A percentile compares a stretch with the other conserved stretches of the same genome.
Evolutionary conservation across 345 rosid species (phyloP).

Genomic region (Trapa bicornis): DNA sequence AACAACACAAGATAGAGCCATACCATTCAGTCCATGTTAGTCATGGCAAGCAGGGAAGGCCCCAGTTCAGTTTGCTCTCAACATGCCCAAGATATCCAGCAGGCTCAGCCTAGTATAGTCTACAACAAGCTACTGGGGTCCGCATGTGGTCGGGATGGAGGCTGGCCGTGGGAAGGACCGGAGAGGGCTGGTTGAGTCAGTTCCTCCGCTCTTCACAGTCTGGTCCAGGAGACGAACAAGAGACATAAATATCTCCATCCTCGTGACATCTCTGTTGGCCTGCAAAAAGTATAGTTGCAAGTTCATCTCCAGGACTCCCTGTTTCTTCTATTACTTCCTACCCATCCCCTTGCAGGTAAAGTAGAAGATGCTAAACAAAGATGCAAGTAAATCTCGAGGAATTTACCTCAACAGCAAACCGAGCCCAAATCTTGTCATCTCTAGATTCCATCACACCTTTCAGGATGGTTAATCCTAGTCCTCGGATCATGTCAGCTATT

Average conservation of each 20-base stretch:
- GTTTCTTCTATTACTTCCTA: background rate
- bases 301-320: background rate
- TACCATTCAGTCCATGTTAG: too few relatives aligned
- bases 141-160: conserved; percentile 37
- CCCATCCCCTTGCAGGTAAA: background rate
- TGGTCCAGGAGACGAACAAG: conserved; percentile 75
- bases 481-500: conserved; percentile 79
- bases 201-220: conserved; percentile 36
- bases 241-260: conserved; percentile 89
- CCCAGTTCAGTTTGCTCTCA: too few relatives aligned
- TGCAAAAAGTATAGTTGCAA: conserved; percentile 11
- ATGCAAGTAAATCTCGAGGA: background rate
- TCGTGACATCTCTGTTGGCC: conserved; percentile 84
- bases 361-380: background rate
- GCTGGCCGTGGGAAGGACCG: conserved; percentile 15
- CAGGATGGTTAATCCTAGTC: conserved; percentile 88
- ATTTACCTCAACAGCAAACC: conserved; percentile 77
- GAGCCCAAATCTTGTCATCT: conserved; percentile 79
- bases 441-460: conserved; percentile 85
- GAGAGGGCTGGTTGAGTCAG: background rate
- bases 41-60: too few relatives aligned
- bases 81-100: too few relatives aligned
- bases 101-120: too few relatives aligned
- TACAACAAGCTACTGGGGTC: conserved; percentile 19
- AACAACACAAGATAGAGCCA: too few relatives aligned